Percentiles rank a stretch among this genome's conserved stretches.
phyloP scores from a whole-genome alignment of 331 rosid species.

The Acacia concinna region DNA sequence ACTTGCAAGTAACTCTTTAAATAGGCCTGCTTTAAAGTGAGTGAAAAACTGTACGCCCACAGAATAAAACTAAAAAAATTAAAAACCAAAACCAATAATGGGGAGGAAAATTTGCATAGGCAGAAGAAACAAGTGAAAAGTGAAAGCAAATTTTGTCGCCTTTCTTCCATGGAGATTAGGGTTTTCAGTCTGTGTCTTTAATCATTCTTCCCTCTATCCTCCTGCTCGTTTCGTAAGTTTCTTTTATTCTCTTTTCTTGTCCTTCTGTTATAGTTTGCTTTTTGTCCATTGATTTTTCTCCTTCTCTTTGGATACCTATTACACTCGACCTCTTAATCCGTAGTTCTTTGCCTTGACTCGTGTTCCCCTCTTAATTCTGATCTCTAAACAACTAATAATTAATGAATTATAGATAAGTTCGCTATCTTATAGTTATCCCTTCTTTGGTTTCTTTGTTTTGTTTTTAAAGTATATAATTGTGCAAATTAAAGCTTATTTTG shows the following conservation, averaged over 20 bases:
- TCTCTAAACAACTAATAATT: background rate
- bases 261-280: background rate
- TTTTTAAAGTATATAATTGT: background rate
- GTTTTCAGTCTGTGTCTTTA: slow-evolving; percentile 36
- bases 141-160: slow-evolving; percentile 31
- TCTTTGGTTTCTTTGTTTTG: background rate
- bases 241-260: slow-evolving; percentile 25
- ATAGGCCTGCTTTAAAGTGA: background rate
- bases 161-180: slow-evolving; percentile 40
- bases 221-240: slow-evolving; percentile 42
- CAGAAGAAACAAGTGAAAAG: background rate
- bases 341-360: slow-evolving; percentile 5
- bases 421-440: slow-evolving; percentile 10
- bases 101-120: background rate
- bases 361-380: background rate
- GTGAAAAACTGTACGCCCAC: background rate
- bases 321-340: slow-evolving; percentile 13
- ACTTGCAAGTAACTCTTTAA: background rate
- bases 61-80: background rate
- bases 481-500: slow-evolving; percentile 3
- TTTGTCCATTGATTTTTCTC: background rate
- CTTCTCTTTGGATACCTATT: background rate
- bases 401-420: background rate
- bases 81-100: background rate
- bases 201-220: background rate